phyloP scores from a whole-genome alignment of 192 early-diverging fungal genomes.

The Jimgerdemannia flammicorona region DNA sequence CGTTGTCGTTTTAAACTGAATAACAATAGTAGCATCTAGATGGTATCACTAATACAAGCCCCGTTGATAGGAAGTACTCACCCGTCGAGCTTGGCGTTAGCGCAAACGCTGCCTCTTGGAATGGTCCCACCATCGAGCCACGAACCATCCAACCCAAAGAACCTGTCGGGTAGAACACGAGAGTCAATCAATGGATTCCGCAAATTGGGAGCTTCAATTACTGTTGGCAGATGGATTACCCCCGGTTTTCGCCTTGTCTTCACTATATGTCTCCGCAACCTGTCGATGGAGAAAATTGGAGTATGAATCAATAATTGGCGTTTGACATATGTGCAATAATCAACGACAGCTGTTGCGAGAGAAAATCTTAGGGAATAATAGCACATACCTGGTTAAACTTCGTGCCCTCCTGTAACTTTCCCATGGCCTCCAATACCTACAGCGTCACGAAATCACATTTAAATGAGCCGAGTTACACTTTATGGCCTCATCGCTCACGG shows the following conservation, averaged over 20 bases:
- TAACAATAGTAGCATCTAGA: too few species aligned
- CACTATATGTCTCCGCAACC: constrained; percentile 72
- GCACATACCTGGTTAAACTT: constrained; percentile 52
- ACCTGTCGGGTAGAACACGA: constrained; percentile 16
- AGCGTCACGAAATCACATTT: background rate
- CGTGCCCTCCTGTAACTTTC: constrained; percentile 50
- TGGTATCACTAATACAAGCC: background rate
- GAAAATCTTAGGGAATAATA: background rate
- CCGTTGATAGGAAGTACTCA: constrained; percentile 10
- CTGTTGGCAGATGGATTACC: constrained; percentile 33
- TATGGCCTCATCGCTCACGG: background rate
- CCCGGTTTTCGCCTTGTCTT: constrained; percentile 81
- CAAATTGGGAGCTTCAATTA: background rate
- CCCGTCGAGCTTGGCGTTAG: constrained; percentile 63
- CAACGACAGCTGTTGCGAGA: background rate
- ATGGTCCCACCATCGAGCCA: constrained; percentile 69
- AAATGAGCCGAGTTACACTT: background rate
- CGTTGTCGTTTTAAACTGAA: background rate
- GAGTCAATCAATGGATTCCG: background rate
- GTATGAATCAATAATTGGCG: background rate
- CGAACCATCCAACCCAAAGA: constrained; percentile 75
- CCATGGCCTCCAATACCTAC: constrained; percentile 57
- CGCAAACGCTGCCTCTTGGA: constrained; percentile 79
- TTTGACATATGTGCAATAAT: background rate
- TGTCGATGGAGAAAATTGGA: constrained; percentile 12